phyloP scores from a whole-genome alignment of 306 rosid species.

The Corylus avellana region DNA sequence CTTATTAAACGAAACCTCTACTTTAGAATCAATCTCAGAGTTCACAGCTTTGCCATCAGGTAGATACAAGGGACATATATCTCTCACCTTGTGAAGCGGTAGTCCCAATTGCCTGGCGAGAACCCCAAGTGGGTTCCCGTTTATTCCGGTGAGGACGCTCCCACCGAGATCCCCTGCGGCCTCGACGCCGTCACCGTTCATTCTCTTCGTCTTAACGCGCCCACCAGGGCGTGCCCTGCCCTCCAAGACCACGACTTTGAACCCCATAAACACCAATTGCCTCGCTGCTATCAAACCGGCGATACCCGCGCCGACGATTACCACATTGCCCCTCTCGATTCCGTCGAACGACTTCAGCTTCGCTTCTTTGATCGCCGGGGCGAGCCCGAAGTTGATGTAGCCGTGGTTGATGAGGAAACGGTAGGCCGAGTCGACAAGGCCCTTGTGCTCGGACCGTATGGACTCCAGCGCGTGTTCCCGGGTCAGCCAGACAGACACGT shows the following conservation, averaged over 20 bases:
- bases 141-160: conserved; percentile 87
- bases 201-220: conserved; percentile 79
- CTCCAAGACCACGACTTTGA: conserved; percentile 78
- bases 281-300: conserved; percentile 91
- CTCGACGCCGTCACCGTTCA: conserved; percentile 52
- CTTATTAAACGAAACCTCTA: conserved; percentile 77
- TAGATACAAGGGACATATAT: conserved; percentile 77
- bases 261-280: conserved; percentile 79
- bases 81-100: conserved; percentile 92
- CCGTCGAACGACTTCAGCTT: conserved; percentile 59
- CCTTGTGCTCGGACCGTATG: conserved; percentile 72
- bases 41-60: conserved; percentile 82
- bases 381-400: conserved; percentile 78
- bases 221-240: conserved; percentile 87
- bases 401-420: conserved; percentile 74
- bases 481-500: conserved; percentile 77
- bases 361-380: conserved; percentile 59
- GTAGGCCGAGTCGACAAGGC: conserved; percentile 65
- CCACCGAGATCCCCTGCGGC: conserved; percentile 96
- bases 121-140: conserved; percentile 90
- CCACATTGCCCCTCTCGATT: conserved; percentile 57
- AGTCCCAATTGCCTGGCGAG: conserved; percentile 82
- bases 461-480: conserved; percentile 57
- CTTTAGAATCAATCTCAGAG: conserved; percentile 65
- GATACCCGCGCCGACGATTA: conserved; percentile 80